These are phyloP conservation scores for Hypoxylon cercidicola DNA, from an alignment of 495 filamentous ascomycete genomes.

Conservation along the genomic window DNA sequence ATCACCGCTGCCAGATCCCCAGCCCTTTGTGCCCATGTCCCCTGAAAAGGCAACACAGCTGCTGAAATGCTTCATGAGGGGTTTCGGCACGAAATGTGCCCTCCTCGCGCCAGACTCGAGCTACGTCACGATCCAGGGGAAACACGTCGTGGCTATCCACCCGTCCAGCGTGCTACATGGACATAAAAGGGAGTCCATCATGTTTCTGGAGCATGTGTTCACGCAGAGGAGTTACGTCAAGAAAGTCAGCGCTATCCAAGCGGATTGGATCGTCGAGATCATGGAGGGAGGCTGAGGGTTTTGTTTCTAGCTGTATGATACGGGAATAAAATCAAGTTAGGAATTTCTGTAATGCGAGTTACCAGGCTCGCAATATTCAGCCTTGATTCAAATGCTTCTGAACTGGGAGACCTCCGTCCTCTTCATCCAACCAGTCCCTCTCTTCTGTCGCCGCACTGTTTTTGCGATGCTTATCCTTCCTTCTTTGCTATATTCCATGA, in stretches of 20 bases:
- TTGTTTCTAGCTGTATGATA: background rate
- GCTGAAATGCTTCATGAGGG: conserved; percentile 82
- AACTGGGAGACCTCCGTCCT: no score
- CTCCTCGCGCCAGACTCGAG: conserved; percentile 83
- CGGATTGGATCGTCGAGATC: conserved; percentile 84
- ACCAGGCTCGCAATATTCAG: no score
- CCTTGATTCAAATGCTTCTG: no score
- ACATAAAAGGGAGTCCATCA: conserved; percentile 89
- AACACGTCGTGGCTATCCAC: conserved; percentile 89
- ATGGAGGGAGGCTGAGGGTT: conserved; percentile 52
- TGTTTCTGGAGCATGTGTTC: conserved; percentile 96
- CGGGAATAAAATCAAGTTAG: background rate
- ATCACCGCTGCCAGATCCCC: conserved; percentile 55
- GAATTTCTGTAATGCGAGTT: no score
- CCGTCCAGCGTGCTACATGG: conserved; percentile 87
- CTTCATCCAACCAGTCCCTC: no score
- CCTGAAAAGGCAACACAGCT: conserved; percentile 67
- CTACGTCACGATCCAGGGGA: conserved; percentile 84
- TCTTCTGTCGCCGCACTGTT: no score
- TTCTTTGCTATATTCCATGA: no score
- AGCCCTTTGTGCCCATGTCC: conserved; percentile 58
- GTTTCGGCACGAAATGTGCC: conserved; percentile 85
- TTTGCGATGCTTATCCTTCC: no score
- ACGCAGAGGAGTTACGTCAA: conserved; percentile 92
- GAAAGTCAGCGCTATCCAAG: conserved; percentile 85